Evolutionary conservation across 768 basidiomycete genomes (phyloP).

Genomic region (Suillus decipiens): DNA sequence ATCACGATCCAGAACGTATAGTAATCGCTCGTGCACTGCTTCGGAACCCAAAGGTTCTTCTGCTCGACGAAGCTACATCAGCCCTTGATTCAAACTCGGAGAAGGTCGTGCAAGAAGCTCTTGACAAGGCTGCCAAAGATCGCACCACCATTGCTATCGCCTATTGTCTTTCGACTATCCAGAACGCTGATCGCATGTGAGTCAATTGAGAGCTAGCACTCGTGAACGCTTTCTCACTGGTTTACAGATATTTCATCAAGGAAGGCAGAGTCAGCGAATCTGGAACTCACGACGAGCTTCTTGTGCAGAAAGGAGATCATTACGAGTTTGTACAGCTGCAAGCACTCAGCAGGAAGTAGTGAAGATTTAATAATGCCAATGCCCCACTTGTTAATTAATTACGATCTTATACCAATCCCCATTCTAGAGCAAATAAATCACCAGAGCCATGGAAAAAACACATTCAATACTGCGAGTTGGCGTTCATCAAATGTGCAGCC

Average conservation of each 20-base stretch:
- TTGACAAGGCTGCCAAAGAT: conserved; percentile 90
- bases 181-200: conserved; percentile 88
- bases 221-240: conserved; percentile 1
- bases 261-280: conserved; percentile 84
- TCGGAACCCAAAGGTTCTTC: conserved; percentile 84
- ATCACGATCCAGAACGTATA: conserved; percentile 47
- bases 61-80: conserved; percentile 89
- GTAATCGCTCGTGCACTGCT: conserved; percentile 91
- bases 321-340: conserved; percentile 88
- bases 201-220: conserved; percentile 19
- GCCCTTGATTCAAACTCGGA: conserved; percentile 91
- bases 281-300: conserved; percentile 86
- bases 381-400: neutral
- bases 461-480: neutral
- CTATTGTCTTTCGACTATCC: conserved; percentile 92
- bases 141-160: conserved; percentile 95
- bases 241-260: conserved; percentile 78
- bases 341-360: conserved; percentile 51
- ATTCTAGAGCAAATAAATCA: neutral
- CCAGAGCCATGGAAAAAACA: neutral
- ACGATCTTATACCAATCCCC: neutral
- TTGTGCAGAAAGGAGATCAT: conserved; percentile 65
- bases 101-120: conserved; percentile 91
- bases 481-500: too few species aligned
- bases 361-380: neutral